phyloP scores from a whole-genome alignment of 129 eudicot genomes.

The Silybum marianum region DNA sequence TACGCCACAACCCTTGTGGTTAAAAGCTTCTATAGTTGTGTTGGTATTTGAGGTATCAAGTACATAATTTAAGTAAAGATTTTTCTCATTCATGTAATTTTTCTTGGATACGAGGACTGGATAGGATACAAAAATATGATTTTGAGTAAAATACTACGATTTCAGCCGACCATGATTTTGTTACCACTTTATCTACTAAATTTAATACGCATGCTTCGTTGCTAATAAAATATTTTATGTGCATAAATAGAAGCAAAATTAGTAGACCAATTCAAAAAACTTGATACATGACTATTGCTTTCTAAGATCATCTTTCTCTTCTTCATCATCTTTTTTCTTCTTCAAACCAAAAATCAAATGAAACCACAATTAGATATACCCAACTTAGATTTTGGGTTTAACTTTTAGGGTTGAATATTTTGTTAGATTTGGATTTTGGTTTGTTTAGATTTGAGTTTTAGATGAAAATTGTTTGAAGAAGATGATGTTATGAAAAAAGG shows the following conservation, averaged over 20 bases:
- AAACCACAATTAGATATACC: background rate
- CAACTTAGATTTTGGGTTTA: background rate
- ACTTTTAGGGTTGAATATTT: background rate
- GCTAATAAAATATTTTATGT: background rate
- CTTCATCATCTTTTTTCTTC: background rate
- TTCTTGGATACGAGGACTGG: background rate
- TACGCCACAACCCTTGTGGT: no score
- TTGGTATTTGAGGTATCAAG: background rate
- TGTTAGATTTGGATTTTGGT: background rate
- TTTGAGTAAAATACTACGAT: background rate
- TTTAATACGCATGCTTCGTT: background rate
- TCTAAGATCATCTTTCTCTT: no score
- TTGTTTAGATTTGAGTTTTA: background rate
- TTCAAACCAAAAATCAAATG: background rate
- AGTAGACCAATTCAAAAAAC: background rate
- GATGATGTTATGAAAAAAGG: background rate
- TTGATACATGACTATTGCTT: background rate
- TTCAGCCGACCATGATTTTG: background rate
- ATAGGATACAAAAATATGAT: background rate
- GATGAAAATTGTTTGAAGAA: background rate
- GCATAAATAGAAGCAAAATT: background rate
- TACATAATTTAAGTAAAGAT: background rate
- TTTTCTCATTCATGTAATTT: background rate
- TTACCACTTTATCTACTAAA: background rate
- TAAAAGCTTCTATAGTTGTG: background rate